phyloP scores from a whole-genome alignment of 2,329 filamentous ascomycete genomes.

The Cercospora zeina region DNA sequence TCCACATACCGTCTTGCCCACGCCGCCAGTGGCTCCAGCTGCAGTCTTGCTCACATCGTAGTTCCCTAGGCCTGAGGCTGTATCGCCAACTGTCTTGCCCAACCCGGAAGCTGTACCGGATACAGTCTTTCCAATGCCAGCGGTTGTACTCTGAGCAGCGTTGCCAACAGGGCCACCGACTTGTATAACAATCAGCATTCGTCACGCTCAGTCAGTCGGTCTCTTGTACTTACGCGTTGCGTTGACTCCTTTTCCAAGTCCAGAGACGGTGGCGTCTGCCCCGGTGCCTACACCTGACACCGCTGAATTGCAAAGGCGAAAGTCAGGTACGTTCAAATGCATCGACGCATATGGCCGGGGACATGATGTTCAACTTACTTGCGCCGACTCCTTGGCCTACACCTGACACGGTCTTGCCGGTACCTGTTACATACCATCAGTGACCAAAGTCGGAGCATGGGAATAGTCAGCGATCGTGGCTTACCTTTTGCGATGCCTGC shows the following conservation, averaged over 20 bases:
- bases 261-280: slow-evolving; percentile 21
- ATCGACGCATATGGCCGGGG: not conserved
- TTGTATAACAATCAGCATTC: not conserved
- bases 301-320: not conserved
- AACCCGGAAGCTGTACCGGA: slow-evolving; percentile 46
- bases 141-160: slow-evolving; percentile 44
- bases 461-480: too few species aligned
- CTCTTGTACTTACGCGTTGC: slow-evolving; percentile 23
- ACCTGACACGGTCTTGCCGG: slow-evolving; percentile 33
- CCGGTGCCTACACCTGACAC: slow-evolving; percentile 19
- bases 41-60: slow-evolving; percentile 46
- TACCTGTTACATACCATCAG: slow-evolving; percentile 22
- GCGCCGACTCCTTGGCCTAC: slow-evolving; percentile 29
- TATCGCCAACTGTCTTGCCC: slow-evolving; percentile 48
- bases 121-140: slow-evolving; percentile 46
- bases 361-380: not conserved
- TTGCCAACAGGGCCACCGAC: slow-evolving; percentile 27
- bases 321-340: not conserved
- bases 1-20: slow-evolving; percentile 39
- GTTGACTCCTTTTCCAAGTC: slow-evolving; percentile 31
- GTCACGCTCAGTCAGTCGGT: not conserved
- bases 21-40: slow-evolving; percentile 41
- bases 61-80: slow-evolving; percentile 46
- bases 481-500: slow-evolving; percentile 28
- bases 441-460: not conserved